A percentile compares a stretch with the other conserved stretches of the same genome.
phyloP scores from a whole-genome alignment of 495 filamentous ascomycete species.

The Ramalina intermedia region DNA sequence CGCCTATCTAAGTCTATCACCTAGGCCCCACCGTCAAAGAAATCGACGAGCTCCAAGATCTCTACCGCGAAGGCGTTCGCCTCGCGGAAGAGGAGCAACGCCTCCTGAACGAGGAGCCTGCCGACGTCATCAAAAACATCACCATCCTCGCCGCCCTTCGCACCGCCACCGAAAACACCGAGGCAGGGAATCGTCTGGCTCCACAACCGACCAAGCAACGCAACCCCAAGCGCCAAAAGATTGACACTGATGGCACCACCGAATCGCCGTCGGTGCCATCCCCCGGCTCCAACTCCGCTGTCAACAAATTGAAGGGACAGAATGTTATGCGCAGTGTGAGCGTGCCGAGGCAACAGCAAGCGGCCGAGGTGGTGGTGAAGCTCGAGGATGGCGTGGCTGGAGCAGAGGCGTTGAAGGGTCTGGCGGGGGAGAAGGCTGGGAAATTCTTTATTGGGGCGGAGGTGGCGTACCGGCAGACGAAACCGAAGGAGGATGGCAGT shows the following conservation, averaged over 20 bases:
- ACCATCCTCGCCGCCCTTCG: conserved; percentile 46
- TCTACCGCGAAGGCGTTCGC: conserved; percentile 49
- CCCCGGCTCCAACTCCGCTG: conserved; percentile 28
- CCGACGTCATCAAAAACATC: conserved; percentile 44
- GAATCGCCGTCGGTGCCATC: conserved; percentile 50
- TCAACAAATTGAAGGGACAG: conserved; percentile 26
- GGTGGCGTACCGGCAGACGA: conserved; percentile 71
- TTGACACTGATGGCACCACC: conserved; percentile 53
- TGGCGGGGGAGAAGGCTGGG: conserved; percentile 33
- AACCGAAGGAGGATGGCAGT: conserved; percentile 57
- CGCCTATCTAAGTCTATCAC: not conserved
- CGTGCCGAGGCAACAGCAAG: conserved; percentile 30
- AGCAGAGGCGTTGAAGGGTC: conserved; percentile 33
- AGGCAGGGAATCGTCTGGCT: conserved; percentile 29
- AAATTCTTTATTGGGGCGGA: conserved; percentile 57
- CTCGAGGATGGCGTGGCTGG: conserved; percentile 46
- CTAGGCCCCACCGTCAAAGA: conserved; percentile 8
- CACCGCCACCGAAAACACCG: conserved; percentile 37
- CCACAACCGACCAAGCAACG: conserved; percentile 38
- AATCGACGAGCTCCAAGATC: conserved; percentile 33
- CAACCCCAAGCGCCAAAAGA: conserved; percentile 42
- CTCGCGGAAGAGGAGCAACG: conserved; percentile 47
- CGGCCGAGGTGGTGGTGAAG: conserved; percentile 33
- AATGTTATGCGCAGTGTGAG: conserved; percentile 39
- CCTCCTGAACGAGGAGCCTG: conserved; percentile 41